These are phyloP conservation scores for Boletus edulis DNA, from an alignment of 768 basidiomycete genomes.

Conservation along the genomic window DNA sequence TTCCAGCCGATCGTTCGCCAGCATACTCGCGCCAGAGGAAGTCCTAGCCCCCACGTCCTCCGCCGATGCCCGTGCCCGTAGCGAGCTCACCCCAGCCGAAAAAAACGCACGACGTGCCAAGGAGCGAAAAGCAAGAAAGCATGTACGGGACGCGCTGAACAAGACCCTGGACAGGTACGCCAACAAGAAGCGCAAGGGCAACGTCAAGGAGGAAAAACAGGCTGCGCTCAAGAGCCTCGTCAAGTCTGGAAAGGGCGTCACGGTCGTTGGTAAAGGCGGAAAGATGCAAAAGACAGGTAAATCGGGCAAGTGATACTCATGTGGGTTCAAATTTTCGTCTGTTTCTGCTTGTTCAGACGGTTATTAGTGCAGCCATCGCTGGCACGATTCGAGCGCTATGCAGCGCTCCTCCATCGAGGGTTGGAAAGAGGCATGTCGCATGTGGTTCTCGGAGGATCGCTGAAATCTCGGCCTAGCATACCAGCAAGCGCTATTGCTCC, in stretches of 20 bases:
- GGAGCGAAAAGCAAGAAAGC: conserved; percentile 69
- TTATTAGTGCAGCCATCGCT: not conserved
- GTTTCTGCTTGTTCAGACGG: not conserved
- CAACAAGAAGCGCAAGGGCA: conserved; percentile 36
- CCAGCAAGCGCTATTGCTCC: not conserved
- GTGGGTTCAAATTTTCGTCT: not conserved
- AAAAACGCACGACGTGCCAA: conserved; percentile 71
- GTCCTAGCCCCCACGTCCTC: conserved; percentile 59
- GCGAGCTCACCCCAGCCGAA: conserved; percentile 83
- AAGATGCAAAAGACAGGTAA: conserved; percentile 29
- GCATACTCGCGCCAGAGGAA: conserved; percentile 93
- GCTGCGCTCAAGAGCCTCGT: conserved; percentile 78
- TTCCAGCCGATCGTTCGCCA: conserved; percentile 67
- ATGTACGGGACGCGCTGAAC: conserved; percentile 60
- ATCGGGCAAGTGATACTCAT: conserved; percentile 9
- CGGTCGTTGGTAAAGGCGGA: conserved; percentile 74
- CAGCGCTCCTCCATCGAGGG: not conserved
- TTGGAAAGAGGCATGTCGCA: not conserved
- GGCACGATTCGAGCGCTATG: not conserved
- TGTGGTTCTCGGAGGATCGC: not conserved
- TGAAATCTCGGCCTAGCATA: not conserved
- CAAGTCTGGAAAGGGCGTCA: conserved; percentile 82
- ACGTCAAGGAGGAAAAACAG: conserved; percentile 79
- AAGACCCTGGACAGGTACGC: conserved; percentile 65
- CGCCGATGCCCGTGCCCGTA: conserved; percentile 56